Evolutionary conservation across 2,329 filamentous ascomycete genomes (phyloP).

Genomic region (Boeremia lycopersici): DNA sequence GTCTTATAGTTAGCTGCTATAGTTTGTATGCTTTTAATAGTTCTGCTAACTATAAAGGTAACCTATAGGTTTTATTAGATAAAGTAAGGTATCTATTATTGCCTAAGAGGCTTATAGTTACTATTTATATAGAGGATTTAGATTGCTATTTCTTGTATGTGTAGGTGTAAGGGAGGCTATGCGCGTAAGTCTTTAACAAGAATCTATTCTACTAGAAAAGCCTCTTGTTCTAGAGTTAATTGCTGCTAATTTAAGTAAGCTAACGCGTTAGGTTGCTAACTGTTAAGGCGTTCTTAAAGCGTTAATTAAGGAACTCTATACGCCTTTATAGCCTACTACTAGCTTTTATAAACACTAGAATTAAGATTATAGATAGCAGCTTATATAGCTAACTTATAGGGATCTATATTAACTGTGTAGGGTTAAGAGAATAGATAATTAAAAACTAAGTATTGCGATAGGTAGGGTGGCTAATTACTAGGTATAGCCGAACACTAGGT

Average conservation of each 20-base stretch:
- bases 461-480: background rate
- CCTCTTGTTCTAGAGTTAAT: too few relatives aligned
- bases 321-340: conserved; percentile 12
- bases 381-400: conserved; percentile 13
- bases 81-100: background rate
- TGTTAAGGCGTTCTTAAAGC: conserved; percentile 5
- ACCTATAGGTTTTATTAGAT: background rate
- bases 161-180: too few relatives aligned
- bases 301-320: conserved; percentile 14
- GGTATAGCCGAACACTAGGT: too few relatives aligned
- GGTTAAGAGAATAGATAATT: background rate
- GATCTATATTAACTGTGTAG: background rate
- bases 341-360: conserved; percentile 18
- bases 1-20: background rate
- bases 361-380: conserved; percentile 17
- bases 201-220: too few relatives aligned
- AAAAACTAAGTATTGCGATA: background rate
- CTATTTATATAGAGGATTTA: too few relatives aligned
- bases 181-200: too few relatives aligned
- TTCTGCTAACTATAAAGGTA: background rate
- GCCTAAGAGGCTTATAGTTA: background rate
- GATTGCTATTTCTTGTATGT: too few relatives aligned
- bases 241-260: too few relatives aligned
- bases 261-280: too few relatives aligned
- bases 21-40: background rate